Evolutionary conservation across 176 grass and related monocot species (phyloP).

Genomic region (Avena eriantha): DNA sequence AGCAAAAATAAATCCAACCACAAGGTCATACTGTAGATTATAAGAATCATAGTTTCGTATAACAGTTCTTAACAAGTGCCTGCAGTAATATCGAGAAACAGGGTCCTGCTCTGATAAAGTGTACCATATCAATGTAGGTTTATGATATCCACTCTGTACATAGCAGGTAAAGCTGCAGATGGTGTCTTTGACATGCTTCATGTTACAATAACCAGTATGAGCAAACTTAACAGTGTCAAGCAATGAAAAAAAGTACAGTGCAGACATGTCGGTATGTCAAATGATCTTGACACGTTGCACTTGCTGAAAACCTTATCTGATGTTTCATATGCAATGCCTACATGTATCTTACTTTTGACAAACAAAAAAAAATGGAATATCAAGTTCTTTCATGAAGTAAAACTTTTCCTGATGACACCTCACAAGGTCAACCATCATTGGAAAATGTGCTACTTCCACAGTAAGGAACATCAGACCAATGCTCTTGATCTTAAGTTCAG

Average conservation of each 20-base stretch:
- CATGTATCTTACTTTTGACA: background rate
- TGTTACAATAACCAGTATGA: constrained; percentile 10
- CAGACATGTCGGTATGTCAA: background rate
- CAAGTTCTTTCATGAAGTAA: background rate
- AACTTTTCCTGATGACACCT: constrained; percentile 20
- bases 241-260: background rate
- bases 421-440: constrained; percentile 23
- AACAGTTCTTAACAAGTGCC: background rate
- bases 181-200: constrained; percentile 23
- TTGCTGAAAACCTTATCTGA: constrained; percentile 30
- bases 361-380: background rate
- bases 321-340: constrained; percentile 23
- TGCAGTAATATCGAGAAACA: constrained; percentile 6
- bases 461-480: constrained; percentile 27
- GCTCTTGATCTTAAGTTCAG: background rate
- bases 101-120: background rate
- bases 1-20: background rate
- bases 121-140: constrained; percentile 34
- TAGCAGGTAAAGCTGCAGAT: constrained; percentile 4
- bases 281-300: constrained; percentile 27
- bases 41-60: constrained; percentile 10
- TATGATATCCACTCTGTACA: background rate
- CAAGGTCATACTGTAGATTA: background rate
- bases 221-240: constrained; percentile 16
- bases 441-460: background rate